A percentile compares a stretch with the other conserved stretches of the same genome.
Evolutionary conservation across 345 rosid genomes (phyloP).

Genomic region (Eucalyptus erythrocorys): DNA sequence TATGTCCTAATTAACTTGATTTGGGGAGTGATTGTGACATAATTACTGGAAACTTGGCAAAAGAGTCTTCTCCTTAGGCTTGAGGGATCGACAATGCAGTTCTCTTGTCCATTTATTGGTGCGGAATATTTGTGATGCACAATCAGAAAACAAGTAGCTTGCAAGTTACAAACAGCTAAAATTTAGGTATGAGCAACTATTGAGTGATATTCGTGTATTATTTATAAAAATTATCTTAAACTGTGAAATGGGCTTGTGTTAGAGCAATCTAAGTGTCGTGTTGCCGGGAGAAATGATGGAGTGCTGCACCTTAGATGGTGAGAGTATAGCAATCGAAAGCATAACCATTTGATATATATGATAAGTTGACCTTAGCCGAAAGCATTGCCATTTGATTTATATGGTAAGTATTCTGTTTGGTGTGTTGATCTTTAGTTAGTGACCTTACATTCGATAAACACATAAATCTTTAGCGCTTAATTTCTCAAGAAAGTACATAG

Average conservation of each 20-base stretch:
- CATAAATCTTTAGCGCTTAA: neutral
- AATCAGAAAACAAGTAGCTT: neutral
- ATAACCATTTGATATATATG: neutral
- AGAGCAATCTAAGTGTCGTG: neutral
- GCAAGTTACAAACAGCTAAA: neutral
- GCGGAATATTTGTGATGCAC: neutral
- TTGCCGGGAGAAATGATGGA: neutral
- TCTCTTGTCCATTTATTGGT: neutral
- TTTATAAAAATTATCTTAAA: neutral
- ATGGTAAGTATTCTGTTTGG: neutral
- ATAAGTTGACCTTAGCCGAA: neutral
- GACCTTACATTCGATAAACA: neutral
- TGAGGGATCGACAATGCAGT: neutral
- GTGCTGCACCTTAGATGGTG: neutral
- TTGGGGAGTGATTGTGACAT: neutral
- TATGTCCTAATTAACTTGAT: neutral
- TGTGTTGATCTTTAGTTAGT: too few species aligned
- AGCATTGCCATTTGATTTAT: neutral
- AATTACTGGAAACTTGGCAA: neutral
- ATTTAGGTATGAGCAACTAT: neutral
- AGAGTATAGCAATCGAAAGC: neutral
- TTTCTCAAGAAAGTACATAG: neutral
- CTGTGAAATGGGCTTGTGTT: neutral
- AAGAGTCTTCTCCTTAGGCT: neutral
- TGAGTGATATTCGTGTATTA: neutral